Percentiles rank a stretch among this genome's conserved stretches.
Conservation (phyloP, 1,284 basidiomycete species). For the Ustilago hordei region DNA sequence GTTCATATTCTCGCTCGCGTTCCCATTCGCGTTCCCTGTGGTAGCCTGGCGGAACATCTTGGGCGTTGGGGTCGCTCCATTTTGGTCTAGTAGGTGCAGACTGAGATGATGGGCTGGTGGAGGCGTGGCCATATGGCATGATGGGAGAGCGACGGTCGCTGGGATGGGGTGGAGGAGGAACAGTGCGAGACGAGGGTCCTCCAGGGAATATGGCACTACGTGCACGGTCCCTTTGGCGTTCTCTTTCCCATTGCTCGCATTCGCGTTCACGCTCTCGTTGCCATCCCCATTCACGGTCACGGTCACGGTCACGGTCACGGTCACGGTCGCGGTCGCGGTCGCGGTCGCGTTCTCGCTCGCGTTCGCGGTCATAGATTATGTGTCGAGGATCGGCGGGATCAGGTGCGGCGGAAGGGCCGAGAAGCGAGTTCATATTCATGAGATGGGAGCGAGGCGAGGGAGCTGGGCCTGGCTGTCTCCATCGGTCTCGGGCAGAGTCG, state of each 20-base stretch:
- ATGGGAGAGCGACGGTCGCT: constrained; percentile 35
- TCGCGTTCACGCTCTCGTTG: constrained; percentile 35
- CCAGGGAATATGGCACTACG: constrained; percentile 22
- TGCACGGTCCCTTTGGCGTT: constrained; percentile 34
- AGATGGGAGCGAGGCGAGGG: constrained; percentile 42
- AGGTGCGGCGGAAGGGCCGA: constrained; percentile 38
- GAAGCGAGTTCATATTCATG: constrained; percentile 62
- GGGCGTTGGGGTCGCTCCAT: constrained; percentile 56
- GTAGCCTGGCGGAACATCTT: constrained; percentile 41
- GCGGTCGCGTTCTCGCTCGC: too few relatives aligned
- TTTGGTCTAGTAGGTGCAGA: constrained; percentile 50
- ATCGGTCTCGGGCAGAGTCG: constrained; percentile 29
- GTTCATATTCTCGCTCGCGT: constrained; percentile 45
- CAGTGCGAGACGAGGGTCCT: constrained; percentile 32
- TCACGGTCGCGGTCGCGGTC: too few relatives aligned
- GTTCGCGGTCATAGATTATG: constrained; percentile 41
- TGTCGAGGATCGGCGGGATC: constrained; percentile 28
- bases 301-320: constrained; percentile 33
- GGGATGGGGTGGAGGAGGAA: constrained; percentile 23
- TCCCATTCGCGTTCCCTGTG: constrained; percentile 50
- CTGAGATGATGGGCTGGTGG: constrained; percentile 43
- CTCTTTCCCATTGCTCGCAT: constrained; percentile 32
- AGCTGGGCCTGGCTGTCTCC: constrained; percentile 25
- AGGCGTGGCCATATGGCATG: constrained; percentile 24
- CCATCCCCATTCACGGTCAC: constrained; percentile 28